Conservation (phyloP, 306 rosid species). For the Prunus davidiana region DNA sequence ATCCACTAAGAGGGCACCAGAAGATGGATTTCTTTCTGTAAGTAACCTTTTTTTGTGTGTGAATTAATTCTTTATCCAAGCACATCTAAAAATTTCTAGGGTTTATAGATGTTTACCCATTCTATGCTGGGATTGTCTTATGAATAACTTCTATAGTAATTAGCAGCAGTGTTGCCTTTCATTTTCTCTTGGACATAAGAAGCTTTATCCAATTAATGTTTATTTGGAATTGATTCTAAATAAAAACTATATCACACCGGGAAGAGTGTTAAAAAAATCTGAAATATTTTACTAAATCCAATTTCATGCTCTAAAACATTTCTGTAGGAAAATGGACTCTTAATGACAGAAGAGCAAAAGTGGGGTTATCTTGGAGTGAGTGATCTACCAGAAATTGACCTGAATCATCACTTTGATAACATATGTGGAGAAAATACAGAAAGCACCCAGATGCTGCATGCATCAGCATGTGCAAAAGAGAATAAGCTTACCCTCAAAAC, state of each 20-base stretch:
- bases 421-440: constrained; percentile 20
- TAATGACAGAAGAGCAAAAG: constrained; percentile 26
- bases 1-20: constrained; percentile 25
- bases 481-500: constrained; percentile 29
- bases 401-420: constrained; percentile 24
- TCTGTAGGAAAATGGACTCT: constrained; percentile 37
- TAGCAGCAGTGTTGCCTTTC: neutral
- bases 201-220: neutral
- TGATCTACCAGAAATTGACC: constrained; percentile 22
- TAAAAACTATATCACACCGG: neutral
- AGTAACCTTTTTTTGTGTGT: constrained; percentile 15
- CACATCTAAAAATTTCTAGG: neutral
- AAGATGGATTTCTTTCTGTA: constrained; percentile 40
- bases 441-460: constrained; percentile 18
- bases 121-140: neutral
- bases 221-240: neutral
- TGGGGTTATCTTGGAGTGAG: constrained; percentile 24
- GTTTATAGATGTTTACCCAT: neutral
- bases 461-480: constrained; percentile 25
- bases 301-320: constrained; percentile 4
- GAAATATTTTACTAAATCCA: neutral
- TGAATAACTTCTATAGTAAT: neutral
- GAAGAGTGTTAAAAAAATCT: neutral
- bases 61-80: neutral
- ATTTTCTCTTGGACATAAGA: neutral